These are phyloP conservation scores for Candida sanyaensis DNA, from an alignment of 1,139 yeast genomes.

Conservation along the genomic window DNA sequence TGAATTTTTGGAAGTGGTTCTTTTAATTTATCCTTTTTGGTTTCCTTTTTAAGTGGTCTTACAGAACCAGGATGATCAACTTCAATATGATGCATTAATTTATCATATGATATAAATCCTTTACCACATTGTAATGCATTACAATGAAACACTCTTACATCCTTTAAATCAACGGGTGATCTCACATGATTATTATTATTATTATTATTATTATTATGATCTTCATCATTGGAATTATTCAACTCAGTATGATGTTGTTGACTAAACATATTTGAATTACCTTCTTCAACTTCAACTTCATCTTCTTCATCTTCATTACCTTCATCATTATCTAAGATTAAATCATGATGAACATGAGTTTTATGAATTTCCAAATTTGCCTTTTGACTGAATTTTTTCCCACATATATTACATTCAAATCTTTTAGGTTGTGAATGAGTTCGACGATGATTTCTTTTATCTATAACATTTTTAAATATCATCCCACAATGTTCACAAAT, in stretches of 20 bases:
- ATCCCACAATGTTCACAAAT: constrained; percentile 14
- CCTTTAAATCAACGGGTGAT: constrained; percentile 10
- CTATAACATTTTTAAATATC: constrained; percentile 16
- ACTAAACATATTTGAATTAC: not conserved
- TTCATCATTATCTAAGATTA: constrained; percentile 12
- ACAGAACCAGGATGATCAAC: constrained; percentile 9
- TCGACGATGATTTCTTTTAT: constrained; percentile 17
- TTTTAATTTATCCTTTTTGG: constrained; percentile 5
- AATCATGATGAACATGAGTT: constrained; percentile 18
- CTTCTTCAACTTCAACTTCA: not conserved
- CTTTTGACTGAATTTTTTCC: constrained; percentile 25
- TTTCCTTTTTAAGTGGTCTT: not conserved
- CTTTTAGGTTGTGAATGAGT: constrained; percentile 18
- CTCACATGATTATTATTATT: not conserved
- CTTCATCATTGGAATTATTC: not conserved
- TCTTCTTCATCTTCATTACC: constrained; percentile 1
- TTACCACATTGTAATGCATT: constrained; percentile 16
- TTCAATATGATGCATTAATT: constrained; percentile 13
- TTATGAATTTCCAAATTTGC: constrained; percentile 16
- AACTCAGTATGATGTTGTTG: not conserved
- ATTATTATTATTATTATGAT: no score
- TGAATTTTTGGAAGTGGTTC: constrained; percentile 19
- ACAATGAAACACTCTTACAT: constrained; percentile 18
- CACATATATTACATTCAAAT: constrained; percentile 20
- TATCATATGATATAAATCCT: constrained; percentile 16